phyloP scores from a whole-genome alignment of 805 yeast species.

The Schwanniomyces polymorphus region DNA sequence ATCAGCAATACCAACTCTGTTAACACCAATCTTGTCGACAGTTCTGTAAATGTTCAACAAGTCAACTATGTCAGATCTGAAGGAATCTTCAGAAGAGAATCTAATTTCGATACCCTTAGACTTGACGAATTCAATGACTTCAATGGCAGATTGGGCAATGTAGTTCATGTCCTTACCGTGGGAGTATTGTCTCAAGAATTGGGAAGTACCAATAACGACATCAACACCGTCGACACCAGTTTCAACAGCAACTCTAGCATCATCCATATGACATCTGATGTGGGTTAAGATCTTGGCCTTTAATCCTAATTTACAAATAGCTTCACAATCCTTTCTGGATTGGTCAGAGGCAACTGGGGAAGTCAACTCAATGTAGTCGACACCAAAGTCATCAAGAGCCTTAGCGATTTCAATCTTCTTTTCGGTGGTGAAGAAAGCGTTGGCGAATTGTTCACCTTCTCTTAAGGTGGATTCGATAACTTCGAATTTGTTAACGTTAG shows the following conservation, averaged over 20 bases:
- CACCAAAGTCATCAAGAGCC: slow-evolving; percentile 62
- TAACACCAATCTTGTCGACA: slow-evolving; percentile 62
- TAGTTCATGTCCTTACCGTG: slow-evolving; percentile 64
- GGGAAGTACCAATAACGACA: slow-evolving; percentile 61
- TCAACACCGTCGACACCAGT: slow-evolving; percentile 66
- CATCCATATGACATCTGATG: slow-evolving; percentile 63
- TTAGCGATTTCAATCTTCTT: slow-evolving; percentile 59
- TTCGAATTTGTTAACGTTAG: slow-evolving; percentile 54
- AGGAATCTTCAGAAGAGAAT: slow-evolving; percentile 59
- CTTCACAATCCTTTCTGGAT: slow-evolving; percentile 56
- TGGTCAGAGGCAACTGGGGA: slow-evolving; percentile 63
- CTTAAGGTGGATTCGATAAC: slow-evolving; percentile 58
- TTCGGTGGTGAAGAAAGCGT: slow-evolving; percentile 58
- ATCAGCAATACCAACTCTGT: slow-evolving; percentile 65
- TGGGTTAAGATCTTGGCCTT: slow-evolving; percentile 60
- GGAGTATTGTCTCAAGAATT: slow-evolving; percentile 54
- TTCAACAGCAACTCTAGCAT: slow-evolving; percentile 59
- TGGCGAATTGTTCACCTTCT: slow-evolving; percentile 67
- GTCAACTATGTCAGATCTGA: slow-evolving; percentile 61
- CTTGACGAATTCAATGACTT: slow-evolving; percentile 60
- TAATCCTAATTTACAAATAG: slow-evolving; percentile 58
- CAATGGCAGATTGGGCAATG: slow-evolving; percentile 56
- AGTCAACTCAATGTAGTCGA: slow-evolving; percentile 59
- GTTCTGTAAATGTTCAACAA: slow-evolving; percentile 58
- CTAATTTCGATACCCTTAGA: slow-evolving; percentile 60